Conservation (phyloP, 306 rosid genomes). For the Delonix regia region DNA sequence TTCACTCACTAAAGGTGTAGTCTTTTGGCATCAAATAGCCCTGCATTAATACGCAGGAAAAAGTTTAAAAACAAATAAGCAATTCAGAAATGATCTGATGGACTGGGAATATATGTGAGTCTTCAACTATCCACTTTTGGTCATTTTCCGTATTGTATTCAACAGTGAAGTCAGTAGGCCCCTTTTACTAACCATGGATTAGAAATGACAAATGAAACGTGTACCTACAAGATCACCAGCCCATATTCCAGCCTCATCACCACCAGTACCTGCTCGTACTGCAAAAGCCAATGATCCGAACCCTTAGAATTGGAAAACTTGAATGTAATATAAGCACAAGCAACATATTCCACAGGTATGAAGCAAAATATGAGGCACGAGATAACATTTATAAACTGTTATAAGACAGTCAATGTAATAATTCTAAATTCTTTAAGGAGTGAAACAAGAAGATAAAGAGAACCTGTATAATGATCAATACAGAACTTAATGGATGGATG, state of each 20-base stretch:
- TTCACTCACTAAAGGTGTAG: conserved; percentile 35
- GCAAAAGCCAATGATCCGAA: conserved; percentile 43
- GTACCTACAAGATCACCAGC: conserved; percentile 99
- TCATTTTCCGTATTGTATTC: not conserved
- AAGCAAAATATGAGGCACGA: not conserved
- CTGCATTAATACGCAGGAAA: conserved; percentile 3
- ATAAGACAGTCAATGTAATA: not conserved
- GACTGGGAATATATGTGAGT: conserved; percentile 12
- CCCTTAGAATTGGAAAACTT: conserved; percentile 25
- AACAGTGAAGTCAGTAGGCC: conserved; percentile 20
- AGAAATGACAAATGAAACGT: conserved; percentile 66
- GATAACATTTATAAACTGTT: not conserved
- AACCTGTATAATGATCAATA: not conserved
- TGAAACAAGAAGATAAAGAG: not conserved
- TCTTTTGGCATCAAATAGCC: conserved; percentile 15
- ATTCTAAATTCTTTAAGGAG: not conserved
- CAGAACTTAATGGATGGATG: not conserved
- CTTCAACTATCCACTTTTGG: conserved; percentile 6
- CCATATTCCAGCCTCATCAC: conserved; percentile 99
- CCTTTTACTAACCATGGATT: conserved; percentile 32
- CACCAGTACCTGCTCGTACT: conserved; percentile 99
- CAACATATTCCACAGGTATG: not conserved
- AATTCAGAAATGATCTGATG: conserved; percentile 28
- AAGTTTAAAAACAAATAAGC: conserved; percentile 1
- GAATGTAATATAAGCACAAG: conserved; percentile 4